A percentile compares a stretch with the other conserved stretches of the same genome.
phyloP scores from a whole-genome alignment of 2,329 filamentous ascomycete species.

The Aspergillus quadricinctus region DNA sequence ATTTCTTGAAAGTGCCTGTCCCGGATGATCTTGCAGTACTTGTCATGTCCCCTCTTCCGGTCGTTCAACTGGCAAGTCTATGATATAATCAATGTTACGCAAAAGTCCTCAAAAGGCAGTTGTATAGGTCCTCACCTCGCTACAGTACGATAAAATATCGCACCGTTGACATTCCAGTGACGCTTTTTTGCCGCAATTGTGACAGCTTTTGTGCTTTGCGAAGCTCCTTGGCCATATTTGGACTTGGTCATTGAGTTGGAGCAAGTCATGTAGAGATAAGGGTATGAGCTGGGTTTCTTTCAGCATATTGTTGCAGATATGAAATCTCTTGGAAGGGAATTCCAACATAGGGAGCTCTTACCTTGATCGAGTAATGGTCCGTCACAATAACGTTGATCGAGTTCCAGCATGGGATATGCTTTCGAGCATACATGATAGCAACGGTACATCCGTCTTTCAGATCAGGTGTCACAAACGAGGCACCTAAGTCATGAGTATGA shows the following conservation, averaged over 20 bases:
- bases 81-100: not conserved
- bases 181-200: not conserved
- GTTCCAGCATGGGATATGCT: not conserved
- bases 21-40: not conserved
- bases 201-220: not conserved
- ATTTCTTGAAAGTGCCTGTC: not conserved
- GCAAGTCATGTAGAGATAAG: not conserved
- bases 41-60: not conserved
- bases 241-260: not conserved
- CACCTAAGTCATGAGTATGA: not conserved
- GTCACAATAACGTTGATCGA: not conserved
- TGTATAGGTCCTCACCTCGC: not conserved
- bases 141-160: not conserved
- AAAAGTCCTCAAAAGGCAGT: not conserved
- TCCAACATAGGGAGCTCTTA: not conserved
- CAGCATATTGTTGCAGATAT: not conserved
- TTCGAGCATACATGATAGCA: not conserved
- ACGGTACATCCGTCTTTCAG: not conserved
- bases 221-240: not conserved
- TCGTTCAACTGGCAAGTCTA: not conserved
- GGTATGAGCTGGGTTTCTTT: not conserved
- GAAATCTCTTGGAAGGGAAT: not conserved
- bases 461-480: not conserved
- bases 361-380: not conserved
- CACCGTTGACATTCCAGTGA: not conserved